These are phyloP conservation scores for Citrus maxima DNA, from an alignment of 345 rosid species.

Conservation along the genomic window DNA sequence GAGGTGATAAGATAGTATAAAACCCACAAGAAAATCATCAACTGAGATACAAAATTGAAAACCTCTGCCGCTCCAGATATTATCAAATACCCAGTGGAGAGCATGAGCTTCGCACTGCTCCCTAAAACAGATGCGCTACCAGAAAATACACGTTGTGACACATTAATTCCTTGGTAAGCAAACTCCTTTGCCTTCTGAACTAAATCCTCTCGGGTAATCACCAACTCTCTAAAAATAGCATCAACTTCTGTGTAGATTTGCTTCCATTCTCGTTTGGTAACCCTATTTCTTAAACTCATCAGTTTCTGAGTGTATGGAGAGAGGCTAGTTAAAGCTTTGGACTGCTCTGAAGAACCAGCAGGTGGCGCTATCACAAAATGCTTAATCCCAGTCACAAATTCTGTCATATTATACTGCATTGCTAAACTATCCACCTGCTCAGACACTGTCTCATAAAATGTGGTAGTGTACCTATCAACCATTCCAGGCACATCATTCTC, in stretches of 20 bases:
- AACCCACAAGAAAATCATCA: conserved; percentile 83
- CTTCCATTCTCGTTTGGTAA: conserved; percentile 66
- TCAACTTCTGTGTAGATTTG: conserved; percentile 71
- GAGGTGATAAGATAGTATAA: conserved; percentile 83
- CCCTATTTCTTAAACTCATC: conserved; percentile 54
- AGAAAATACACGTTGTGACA: conserved; percentile 61
- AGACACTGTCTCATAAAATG: conserved; percentile 65
- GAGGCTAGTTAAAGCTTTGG: conserved; percentile 50
- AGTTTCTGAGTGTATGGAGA: conserved; percentile 77
- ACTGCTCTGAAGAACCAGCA: conserved; percentile 40
- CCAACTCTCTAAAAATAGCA: conserved; percentile 68
- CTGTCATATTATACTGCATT: conserved; percentile 92
- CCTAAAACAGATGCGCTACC: conserved; percentile 81
- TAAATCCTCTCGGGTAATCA: conserved; percentile 76
- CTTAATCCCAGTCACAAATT: conserved; percentile 79
- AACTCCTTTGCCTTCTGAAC: conserved; percentile 80
- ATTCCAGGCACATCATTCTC: conserved; percentile 90
- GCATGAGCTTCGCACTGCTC: conserved; percentile 59
- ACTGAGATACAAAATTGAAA: conserved; percentile 79
- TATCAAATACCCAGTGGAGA: conserved; percentile 64
- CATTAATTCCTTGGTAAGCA: conserved; percentile 76
- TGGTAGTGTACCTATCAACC: conserved; percentile 72
- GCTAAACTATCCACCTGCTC: conserved; percentile 81
- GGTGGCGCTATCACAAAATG: conserved; percentile 62
- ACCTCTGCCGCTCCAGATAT: conserved; percentile 92